These are phyloP conservation scores for Nicotiana benthamiana DNA, from an alignment of 257 asterid species.

Conservation along the genomic window DNA sequence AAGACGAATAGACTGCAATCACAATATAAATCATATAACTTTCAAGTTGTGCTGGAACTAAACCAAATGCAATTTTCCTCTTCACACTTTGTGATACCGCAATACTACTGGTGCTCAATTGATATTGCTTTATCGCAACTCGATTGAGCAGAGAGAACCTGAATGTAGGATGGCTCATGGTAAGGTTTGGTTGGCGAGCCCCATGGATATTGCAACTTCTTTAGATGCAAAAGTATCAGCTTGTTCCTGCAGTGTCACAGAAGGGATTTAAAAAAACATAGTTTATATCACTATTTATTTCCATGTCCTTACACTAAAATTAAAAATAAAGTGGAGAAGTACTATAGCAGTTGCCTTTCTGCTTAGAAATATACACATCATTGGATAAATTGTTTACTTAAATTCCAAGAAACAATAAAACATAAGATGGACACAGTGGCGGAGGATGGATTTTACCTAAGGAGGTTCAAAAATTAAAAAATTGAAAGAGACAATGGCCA, in stretches of 20 bases:
- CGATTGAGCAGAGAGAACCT: neutral
- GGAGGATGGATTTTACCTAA: too few species aligned
- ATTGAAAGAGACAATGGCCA: too few species aligned
- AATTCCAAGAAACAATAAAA: neutral
- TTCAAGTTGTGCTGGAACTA: neutral
- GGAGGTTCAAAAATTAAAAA: too few species aligned
- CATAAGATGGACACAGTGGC: neutral
- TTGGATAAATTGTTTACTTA: neutral
- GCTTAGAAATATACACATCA: neutral
- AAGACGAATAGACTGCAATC: neutral
- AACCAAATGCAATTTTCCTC: neutral
- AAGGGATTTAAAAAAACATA: neutral
- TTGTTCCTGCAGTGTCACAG: conserved; percentile 64
- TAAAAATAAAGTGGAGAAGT: neutral
- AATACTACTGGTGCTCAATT: neutral
- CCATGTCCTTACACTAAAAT: neutral
- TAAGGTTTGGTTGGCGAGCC: conserved; percentile 59
- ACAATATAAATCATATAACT: neutral
- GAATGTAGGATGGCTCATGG: conserved; percentile 35
- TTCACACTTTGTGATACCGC: neutral
- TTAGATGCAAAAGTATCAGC: conserved; percentile 71
- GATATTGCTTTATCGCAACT: conserved; percentile 12
- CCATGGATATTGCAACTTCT: conserved; percentile 87
- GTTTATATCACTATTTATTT: neutral
- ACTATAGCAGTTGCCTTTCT: neutral